phyloP scores from a whole-genome alignment of 495 filamentous ascomycete species.

The Apiosordaria backusii region DNA sequence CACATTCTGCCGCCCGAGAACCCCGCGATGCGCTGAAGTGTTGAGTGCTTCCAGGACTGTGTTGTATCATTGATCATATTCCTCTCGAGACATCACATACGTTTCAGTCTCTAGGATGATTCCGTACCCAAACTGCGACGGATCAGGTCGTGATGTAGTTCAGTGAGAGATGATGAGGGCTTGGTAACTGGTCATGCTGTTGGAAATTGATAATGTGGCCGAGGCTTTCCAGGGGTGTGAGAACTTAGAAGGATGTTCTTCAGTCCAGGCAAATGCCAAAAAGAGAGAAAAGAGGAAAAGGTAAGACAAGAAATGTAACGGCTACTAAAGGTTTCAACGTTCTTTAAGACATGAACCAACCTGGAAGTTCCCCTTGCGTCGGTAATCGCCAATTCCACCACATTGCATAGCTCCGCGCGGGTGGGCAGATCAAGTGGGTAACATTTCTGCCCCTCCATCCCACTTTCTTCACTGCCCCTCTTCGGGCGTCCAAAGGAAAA shows the following conservation, averaged over 20 bases:
- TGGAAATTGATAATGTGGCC: too few species aligned
- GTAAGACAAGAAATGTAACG: neutral
- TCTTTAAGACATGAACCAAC: too few species aligned
- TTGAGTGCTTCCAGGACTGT: neutral
- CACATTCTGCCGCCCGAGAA: neutral
- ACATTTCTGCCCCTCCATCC: slow-evolving; percentile 2
- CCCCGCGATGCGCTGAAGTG: neutral
- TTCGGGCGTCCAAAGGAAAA: neutral
- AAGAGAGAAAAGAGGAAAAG: neutral
- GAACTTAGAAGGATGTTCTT: too few species aligned
- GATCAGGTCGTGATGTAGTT: neutral
- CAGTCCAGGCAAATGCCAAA: too few species aligned
- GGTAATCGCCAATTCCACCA: slow-evolving; percentile 9
- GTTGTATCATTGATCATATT: too few species aligned
- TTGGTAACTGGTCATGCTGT: too few species aligned
- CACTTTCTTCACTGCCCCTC: slow-evolving; percentile 5
- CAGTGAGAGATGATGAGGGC: neutral
- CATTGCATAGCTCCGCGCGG: neutral
- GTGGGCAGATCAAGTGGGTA: neutral
- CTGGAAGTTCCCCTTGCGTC: neutral
- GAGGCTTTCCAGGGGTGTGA: too few species aligned
- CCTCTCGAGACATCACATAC: neutral
- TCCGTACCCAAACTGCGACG: neutral
- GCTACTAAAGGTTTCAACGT: too few species aligned
- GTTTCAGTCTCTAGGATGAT: neutral